A percentile compares a stretch with the other conserved stretches of the same genome.
phyloP scores from a whole-genome alignment of 2,329 filamentous ascomycete genomes.

The Madurella mycetomatis region DNA sequence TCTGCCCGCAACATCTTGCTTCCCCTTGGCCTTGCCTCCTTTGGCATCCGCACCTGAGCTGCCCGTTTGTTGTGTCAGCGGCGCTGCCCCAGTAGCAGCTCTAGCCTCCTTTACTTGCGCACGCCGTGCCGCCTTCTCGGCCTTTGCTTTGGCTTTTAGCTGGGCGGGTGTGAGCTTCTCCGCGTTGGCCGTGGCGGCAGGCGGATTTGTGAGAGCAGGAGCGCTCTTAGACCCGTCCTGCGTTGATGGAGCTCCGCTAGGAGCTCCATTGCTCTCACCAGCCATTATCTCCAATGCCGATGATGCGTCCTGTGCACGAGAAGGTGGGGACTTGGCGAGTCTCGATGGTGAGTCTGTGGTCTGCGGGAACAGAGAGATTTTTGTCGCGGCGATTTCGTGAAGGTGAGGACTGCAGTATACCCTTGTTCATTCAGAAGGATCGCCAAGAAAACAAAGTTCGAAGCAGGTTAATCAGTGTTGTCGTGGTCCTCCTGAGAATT shows the following conservation, averaged over 20 bases:
- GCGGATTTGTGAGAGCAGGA: conserved; percentile 17
- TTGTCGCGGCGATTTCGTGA: background rate
- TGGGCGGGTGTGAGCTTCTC: conserved; percentile 68
- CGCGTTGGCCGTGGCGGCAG: conserved; percentile 28
- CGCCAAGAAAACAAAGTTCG: background rate
- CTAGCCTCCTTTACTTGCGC: conserved; percentile 63
- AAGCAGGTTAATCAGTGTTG: background rate
- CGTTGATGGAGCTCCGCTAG: conserved; percentile 12
- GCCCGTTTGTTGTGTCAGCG: conserved; percentile 34
- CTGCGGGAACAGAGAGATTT: background rate
- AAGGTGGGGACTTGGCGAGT: no score
- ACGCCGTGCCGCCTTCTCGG: conserved; percentile 83
- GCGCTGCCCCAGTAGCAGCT: conserved; percentile 38
- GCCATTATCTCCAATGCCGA: conserved; percentile 17
- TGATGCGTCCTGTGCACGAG: no score
- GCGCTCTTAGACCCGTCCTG: conserved; percentile 11
- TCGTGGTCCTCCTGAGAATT: background rate
- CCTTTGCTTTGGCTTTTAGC: conserved; percentile 83
- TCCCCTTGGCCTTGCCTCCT: conserved; percentile 43
- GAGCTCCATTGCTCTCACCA: conserved; percentile 20
- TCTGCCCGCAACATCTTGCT: conserved; percentile 39
- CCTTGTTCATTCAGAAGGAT: no score
- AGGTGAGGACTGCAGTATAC: background rate
- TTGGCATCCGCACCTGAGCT: conserved; percentile 38
- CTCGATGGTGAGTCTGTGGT: no score